A percentile compares a stretch with the other conserved stretches of the same genome.
Evolutionary conservation across 495 filamentous ascomycete genomes (phyloP).

Genomic region (Tetracladium setigerum): DNA sequence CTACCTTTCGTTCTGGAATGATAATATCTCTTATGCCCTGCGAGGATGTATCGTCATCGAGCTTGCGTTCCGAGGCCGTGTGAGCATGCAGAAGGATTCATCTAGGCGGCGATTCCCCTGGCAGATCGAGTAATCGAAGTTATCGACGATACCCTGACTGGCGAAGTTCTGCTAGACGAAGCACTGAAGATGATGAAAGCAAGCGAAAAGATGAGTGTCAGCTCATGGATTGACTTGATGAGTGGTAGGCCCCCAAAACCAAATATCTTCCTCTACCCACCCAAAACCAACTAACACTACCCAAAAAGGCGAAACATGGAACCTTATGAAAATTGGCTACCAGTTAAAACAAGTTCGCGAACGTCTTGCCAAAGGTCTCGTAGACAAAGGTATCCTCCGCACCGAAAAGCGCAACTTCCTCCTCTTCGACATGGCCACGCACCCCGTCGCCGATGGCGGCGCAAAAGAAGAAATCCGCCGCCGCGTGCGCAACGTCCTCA

Average conservation of each 20-base stretch:
- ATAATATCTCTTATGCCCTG: slow-evolving; percentile 97
- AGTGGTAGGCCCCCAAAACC: slow-evolving; percentile 57
- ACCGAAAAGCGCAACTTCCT: slow-evolving; percentile 99
- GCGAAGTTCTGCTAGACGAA: slow-evolving; percentile 96
- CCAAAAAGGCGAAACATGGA: slow-evolving; percentile 89
- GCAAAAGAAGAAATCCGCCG: slow-evolving; percentile 95
- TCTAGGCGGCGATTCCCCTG: slow-evolving; percentile 82
- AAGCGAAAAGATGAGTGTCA: slow-evolving; percentile 99
- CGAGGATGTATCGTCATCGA: slow-evolving; percentile 98
- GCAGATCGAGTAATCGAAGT: slow-evolving; percentile 93
- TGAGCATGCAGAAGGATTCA: slow-evolving; percentile 98
- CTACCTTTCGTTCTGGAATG: slow-evolving; percentile 99
- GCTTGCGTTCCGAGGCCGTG: slow-evolving; percentile 87
- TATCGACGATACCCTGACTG: slow-evolving; percentile 92
- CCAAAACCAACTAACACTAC: slow-evolving; percentile 7
- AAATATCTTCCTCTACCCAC: not conserved
- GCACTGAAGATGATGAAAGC: slow-evolving; percentile 99
- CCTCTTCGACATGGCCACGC: slow-evolving; percentile 98
- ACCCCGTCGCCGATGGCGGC: slow-evolving; percentile 93
- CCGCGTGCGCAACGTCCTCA: slow-evolving; percentile 86
- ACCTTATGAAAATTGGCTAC: slow-evolving; percentile 99
- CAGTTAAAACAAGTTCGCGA: slow-evolving; percentile 99
- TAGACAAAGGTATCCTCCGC: slow-evolving; percentile 96
- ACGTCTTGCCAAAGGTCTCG: slow-evolving; percentile 93
- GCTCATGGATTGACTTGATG: slow-evolving; percentile 97